Evolutionary conservation across 176 grass and related monocot genomes (phyloP).

Genomic region (Oryza meyeriana): DNA sequence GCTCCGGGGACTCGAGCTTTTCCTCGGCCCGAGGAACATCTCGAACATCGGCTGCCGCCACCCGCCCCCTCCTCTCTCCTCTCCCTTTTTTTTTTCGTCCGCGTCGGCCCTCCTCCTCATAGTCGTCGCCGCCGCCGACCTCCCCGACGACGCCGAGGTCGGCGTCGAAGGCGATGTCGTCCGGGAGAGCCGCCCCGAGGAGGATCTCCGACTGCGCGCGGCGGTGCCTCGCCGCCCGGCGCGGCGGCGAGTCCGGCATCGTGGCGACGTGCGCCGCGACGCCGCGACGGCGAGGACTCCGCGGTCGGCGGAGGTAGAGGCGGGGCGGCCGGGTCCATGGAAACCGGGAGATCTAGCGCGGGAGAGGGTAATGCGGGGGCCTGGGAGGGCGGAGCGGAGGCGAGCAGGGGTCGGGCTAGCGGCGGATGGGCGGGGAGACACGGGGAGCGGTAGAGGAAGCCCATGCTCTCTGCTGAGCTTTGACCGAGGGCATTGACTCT

Average conservation of each 20-base stretch:
- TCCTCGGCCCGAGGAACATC: slow-evolving; percentile 36
- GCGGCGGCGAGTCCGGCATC: slow-evolving; percentile 48
- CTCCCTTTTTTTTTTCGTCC: too few species aligned
- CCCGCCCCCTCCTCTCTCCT: slow-evolving; percentile 16
- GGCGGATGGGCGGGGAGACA: not conserved
- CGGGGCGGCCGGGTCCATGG: slow-evolving; percentile 13
- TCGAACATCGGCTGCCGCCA: slow-evolving; percentile 36
- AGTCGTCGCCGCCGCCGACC: slow-evolving; percentile 10
- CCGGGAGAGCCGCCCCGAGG: slow-evolving; percentile 53
- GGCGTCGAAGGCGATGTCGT: slow-evolving; percentile 65
- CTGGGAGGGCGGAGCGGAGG: not conserved
- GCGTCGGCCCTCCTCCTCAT: slow-evolving; percentile 32
- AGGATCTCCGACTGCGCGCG: slow-evolving; percentile 81
- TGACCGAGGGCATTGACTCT: slow-evolving; percentile 49
- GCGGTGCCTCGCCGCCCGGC: slow-evolving; percentile 45
- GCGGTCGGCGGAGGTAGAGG: slow-evolving; percentile 12
- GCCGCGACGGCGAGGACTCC: not conserved
- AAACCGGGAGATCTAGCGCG: slow-evolving; percentile 14
- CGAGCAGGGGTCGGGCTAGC: not conserved
- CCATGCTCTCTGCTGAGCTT: slow-evolving; percentile 40
- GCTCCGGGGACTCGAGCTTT: slow-evolving; percentile 25
- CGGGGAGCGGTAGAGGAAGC: slow-evolving; percentile 33
- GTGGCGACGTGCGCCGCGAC: slow-evolving; percentile 35
- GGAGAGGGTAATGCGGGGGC: slow-evolving; percentile 25
- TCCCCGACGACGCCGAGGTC: slow-evolving; percentile 74